phyloP scores from a whole-genome alignment of 2,329 filamentous ascomycete species.

The Pestalotiopsis sp. region DNA sequence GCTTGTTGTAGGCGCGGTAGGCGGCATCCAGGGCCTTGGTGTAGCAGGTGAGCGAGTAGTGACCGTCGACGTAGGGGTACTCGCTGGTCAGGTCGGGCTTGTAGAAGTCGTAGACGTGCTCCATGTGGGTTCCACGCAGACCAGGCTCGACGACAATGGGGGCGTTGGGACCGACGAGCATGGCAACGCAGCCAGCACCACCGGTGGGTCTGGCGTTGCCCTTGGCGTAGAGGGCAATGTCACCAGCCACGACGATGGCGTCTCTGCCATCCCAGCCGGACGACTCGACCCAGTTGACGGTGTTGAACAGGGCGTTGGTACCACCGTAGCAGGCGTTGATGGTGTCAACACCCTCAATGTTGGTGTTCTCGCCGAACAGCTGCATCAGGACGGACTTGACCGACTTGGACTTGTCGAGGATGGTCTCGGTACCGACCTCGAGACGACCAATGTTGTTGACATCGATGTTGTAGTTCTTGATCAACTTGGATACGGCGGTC shows the following conservation, averaged over 20 bases:
- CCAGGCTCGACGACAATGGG: conserved; percentile 78
- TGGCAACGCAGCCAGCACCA: conserved; percentile 77
- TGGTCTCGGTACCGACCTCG: conserved; percentile 84
- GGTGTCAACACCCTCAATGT: conserved; percentile 81
- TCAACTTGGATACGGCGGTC: conserved; percentile 75
- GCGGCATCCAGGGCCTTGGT: conserved; percentile 78
- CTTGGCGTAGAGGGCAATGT: conserved; percentile 86
- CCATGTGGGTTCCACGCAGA: conserved; percentile 78
- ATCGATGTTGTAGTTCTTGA: conserved; percentile 84
- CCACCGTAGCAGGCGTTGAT: conserved; percentile 87
- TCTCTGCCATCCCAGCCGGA: conserved; percentile 85
- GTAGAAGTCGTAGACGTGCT: conserved; percentile 88
- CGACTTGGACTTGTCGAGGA: conserved; percentile 89
- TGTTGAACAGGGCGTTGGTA: conserved; percentile 83
- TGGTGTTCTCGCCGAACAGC: conserved; percentile 82
- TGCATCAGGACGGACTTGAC: conserved; percentile 90
- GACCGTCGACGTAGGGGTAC: conserved; percentile 83
- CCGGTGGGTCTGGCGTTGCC: conserved; percentile 80
- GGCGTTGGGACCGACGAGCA: conserved; percentile 78
- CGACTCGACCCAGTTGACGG: conserved; percentile 83
- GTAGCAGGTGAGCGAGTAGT: conserved; percentile 83
- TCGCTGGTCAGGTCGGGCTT: conserved; percentile 87
- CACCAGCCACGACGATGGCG: conserved; percentile 77
- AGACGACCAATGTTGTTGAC: conserved; percentile 76
- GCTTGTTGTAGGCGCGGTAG: conserved; percentile 79